Percentiles rank a stretch among this genome's conserved stretches.
These are phyloP conservation scores for Neonectria ditissima DNA, from an alignment of 2,329 filamentous ascomycete species.

Conservation along the genomic window DNA sequence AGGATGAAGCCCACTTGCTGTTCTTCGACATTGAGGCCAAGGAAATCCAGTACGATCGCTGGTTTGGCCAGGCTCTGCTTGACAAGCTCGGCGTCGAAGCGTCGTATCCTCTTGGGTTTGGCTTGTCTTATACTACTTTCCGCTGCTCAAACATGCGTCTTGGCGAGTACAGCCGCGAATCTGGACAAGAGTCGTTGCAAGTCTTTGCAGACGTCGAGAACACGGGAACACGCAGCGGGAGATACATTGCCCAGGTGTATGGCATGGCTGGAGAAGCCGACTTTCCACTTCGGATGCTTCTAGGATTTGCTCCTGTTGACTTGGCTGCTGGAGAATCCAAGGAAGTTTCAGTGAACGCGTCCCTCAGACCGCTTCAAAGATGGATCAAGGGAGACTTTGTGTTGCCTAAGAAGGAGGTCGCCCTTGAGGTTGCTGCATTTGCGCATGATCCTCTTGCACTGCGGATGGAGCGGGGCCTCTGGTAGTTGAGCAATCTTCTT, in stretches of 20 bases:
- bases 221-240: constrained; percentile 17
- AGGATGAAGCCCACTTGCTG: constrained; percentile 31
- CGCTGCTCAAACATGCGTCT: background rate
- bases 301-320: constrained; percentile 27
- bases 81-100: constrained; percentile 28
- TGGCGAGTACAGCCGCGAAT: background rate
- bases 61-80: constrained; percentile 36
- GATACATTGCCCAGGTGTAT: constrained; percentile 36
- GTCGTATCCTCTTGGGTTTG: constrained; percentile 36
- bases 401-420: too few relatives aligned
- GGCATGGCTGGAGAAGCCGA: constrained; percentile 14
- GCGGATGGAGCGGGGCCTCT: too few relatives aligned
- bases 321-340: constrained; percentile 9
- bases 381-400: constrained; percentile 18
- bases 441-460: too few relatives aligned
- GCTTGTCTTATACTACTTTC: constrained; percentile 37
- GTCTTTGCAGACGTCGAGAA: constrained; percentile 15
- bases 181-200: background rate
- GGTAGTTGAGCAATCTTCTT: too few relatives aligned
- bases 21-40: constrained; percentile 29
- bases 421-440: too few relatives aligned
- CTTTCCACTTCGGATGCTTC: constrained; percentile 20
- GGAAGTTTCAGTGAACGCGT: background rate
- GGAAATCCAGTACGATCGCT: constrained; percentile 30
- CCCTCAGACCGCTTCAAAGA: constrained; percentile 18